Base-by-base conservation (phyloP, 2,329 filamentous ascomycete genomes). In the Rasamsonia emersonii region DNA sequence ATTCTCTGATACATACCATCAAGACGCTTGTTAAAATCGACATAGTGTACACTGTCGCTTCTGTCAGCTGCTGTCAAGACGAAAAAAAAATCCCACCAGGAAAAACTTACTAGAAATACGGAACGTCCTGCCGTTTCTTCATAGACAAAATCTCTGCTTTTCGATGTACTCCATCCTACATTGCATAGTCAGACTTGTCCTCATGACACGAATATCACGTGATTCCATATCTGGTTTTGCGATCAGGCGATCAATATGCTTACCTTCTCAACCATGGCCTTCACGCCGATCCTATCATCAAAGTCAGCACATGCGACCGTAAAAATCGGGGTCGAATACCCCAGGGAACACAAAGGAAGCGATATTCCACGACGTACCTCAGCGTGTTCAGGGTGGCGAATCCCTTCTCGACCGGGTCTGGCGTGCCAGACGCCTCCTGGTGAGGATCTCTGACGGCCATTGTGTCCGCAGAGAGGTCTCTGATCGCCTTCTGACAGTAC, bases 121-220 rank as follows among this genome's bases (percentile, higher is more conserved):
- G 81, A 10, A 82, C 80, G 50, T 85, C 89, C 59, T 93, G 93
- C 14, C 84, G 82, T 38, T 88, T 84, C 52, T 84, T 81, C 47
- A 96, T 93, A 37, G 86, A 91, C n/a, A 98, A 67, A 41, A 98
- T 94, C 59, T 98, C 91, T 47, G 91, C 91, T 64, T 91, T 86
- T 47, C 91, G 80, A 40, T 82, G 73, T 51, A 88, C 79, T 39
- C 86, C 86, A 58, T 94, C 75, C 75, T 79, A 46, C 8, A 45
- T 9, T 28, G 31, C n/a, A n/a, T n/a, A n/a, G n/a, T n/a, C n/a
- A 33, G 3, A 18, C 24, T 40, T 39, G 30, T 19, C 29, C 30
- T 42, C 32, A 40, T 34, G n/a, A n/a, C n/a, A n/a, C n/a, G n/a
- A 20, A 37, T 38, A 37, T 58, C 53, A 61, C 51, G 54, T 60